Evolutionary conservation across 306 rosid species (phyloP).

Genomic region (Elaeagnus macrophylla): DNA sequence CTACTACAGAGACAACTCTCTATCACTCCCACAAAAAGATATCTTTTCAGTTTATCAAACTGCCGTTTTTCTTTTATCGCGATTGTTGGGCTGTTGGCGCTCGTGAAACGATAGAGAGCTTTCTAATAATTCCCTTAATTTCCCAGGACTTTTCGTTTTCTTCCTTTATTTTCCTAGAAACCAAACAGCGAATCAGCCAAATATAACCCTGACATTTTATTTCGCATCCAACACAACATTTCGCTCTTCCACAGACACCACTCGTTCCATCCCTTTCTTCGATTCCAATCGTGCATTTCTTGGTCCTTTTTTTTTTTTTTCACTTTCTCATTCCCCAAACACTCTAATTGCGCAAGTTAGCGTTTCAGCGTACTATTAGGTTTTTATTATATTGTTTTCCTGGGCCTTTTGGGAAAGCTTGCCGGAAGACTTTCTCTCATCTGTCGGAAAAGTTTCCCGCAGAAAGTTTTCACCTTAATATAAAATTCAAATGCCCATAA

Average conservation of each 20-base stretch:
- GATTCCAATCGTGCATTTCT: constrained; percentile 11
- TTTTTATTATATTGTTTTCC: too few species aligned
- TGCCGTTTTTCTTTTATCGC: constrained; percentile 14
- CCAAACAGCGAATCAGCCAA: constrained; percentile 47
- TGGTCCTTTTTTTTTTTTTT: constrained; percentile 3
- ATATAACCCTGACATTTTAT: constrained; percentile 12
- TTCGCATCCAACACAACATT: constrained; percentile 19
- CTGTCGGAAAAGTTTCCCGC: constrained; percentile 73
- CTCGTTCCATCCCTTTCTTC: constrained; percentile 41
- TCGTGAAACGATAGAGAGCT: constrained; percentile 10
- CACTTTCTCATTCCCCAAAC: constrained; percentile 17
- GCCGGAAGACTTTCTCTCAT: constrained; percentile 44
- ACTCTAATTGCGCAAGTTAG: constrained; percentile 23
- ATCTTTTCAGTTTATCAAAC: constrained; percentile 24
- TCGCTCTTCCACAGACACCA: constrained; percentile 11
- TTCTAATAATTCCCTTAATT: constrained; percentile 28
- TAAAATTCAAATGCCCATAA: neutral
- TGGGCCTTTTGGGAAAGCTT: constrained; percentile 17
- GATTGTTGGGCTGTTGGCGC: constrained; percentile 1
- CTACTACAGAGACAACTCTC: constrained; percentile 15
- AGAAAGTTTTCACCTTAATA: constrained; percentile 25
- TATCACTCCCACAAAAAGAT: constrained; percentile 18
- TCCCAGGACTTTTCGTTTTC: constrained; percentile 6
- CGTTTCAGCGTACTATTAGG: constrained; percentile 7
- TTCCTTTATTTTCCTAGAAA: constrained; percentile 16